These are phyloP conservation scores for Lepiota subincarnata DNA, from an alignment of 768 basidiomycete species.

Conservation along the genomic window DNA sequence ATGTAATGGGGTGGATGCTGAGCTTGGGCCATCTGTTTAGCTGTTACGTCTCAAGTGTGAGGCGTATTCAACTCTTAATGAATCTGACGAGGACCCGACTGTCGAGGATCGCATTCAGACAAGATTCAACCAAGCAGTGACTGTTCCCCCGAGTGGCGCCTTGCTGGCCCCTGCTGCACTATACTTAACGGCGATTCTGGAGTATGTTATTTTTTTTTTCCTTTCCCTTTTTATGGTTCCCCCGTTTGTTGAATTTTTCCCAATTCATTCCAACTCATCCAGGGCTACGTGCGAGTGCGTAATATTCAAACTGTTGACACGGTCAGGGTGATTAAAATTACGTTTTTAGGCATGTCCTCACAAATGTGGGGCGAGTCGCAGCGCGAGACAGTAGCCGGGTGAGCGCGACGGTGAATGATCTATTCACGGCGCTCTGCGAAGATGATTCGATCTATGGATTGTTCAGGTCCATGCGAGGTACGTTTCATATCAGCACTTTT, in stretches of 20 bases:
- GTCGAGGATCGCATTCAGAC: slow-evolving; percentile 62
- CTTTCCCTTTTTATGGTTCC: slow-evolving; percentile 12
- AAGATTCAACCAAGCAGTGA: slow-evolving; percentile 49
- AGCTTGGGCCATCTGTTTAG: slow-evolving; percentile 30
- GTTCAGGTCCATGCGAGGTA: slow-evolving; percentile 86
- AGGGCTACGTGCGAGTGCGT: slow-evolving; percentile 89
- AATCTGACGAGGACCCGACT: slow-evolving; percentile 69
- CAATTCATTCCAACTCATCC: slow-evolving; percentile 21
- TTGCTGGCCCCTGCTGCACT: slow-evolving; percentile 79
- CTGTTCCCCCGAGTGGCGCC: slow-evolving; percentile 46
- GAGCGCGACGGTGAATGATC: slow-evolving; percentile 70
- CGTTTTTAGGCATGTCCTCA: slow-evolving; percentile 67
- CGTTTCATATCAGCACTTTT: slow-evolving; percentile 25
- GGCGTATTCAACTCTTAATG: slow-evolving; percentile 82
- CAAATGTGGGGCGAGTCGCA: slow-evolving; percentile 79
- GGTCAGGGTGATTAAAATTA: slow-evolving; percentile 6
- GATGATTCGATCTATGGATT: slow-evolving; percentile 82
- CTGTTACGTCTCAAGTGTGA: slow-evolving; percentile 83
- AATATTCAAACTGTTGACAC: neutral
- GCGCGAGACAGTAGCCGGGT: slow-evolving; percentile 82
- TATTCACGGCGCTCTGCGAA: slow-evolving; percentile 87
- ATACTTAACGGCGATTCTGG: slow-evolving; percentile 89
- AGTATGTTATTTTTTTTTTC: slow-evolving; percentile 55
- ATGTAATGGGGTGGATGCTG: slow-evolving; percentile 7
- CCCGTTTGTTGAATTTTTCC: slow-evolving; percentile 17